These are phyloP conservation scores for Sabuloglossum arenarium DNA, from an alignment of 495 filamentous ascomycete genomes.

Conservation along the genomic window DNA sequence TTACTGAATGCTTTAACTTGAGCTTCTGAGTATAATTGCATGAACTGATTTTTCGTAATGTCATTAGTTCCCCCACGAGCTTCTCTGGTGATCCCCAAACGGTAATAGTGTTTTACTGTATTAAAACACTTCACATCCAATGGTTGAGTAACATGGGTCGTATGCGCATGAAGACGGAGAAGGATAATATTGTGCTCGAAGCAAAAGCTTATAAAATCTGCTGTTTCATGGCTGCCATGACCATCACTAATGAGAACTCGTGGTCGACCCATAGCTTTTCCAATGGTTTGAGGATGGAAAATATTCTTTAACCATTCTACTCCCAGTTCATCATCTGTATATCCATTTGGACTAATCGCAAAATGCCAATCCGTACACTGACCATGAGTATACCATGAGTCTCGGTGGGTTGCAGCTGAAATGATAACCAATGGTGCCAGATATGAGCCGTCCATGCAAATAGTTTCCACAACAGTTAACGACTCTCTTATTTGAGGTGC, in stretches of 20 bases:
- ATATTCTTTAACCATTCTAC: not conserved
- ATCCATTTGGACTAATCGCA: not conserved
- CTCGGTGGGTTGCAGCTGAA: not conserved
- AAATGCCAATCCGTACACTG: not conserved
- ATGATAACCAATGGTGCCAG: not conserved
- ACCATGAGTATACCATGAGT: not conserved
- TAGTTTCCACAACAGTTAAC: not conserved
- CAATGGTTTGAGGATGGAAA: not conserved
- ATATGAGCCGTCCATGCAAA: not conserved
- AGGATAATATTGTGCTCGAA: not conserved
- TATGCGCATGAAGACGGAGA: not conserved
- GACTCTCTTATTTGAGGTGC: not conserved
- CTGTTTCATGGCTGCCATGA: not conserved
- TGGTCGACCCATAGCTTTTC: not conserved
- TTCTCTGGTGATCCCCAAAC: not conserved
- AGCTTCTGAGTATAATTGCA: not conserved
- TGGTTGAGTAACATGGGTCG: not conserved
- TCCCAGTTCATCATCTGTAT: not conserved
- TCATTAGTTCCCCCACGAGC: not conserved
- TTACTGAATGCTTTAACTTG: not conserved
- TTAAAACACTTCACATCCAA: not conserved
- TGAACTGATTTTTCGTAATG: not conserved
- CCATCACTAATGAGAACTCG: not conserved
- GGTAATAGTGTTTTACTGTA: not conserved
- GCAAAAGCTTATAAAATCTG: not conserved